These are phyloP conservation scores for Tuber melanosporum DNA, from an alignment of 495 filamentous ascomycete species.

Conservation along the genomic window DNA sequence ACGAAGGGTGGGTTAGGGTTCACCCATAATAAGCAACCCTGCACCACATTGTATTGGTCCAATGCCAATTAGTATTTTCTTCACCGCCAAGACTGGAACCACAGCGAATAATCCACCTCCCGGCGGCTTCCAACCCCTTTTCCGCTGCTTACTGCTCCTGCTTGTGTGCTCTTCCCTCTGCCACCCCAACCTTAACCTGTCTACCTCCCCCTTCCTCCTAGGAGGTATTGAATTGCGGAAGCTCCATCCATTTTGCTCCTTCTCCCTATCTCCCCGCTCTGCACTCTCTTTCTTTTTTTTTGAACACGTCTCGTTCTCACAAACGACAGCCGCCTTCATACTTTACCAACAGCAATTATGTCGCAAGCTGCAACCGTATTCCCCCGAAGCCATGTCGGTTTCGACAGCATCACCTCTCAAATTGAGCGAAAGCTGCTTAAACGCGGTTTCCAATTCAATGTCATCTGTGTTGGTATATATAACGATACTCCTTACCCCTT, in stretches of 20 bases:
- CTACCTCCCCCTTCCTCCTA: slow-evolving; percentile 5
- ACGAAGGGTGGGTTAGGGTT: slow-evolving; percentile 23
- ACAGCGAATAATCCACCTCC: slow-evolving; percentile 9
- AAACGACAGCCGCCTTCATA: neutral
- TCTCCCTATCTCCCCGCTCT: neutral
- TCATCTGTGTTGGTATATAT: slow-evolving; percentile 95
- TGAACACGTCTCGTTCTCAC: slow-evolving; percentile 20
- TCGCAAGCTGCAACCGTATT: slow-evolving; percentile 59
- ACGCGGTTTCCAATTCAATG: slow-evolving; percentile 99
- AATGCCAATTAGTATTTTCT: slow-evolving; percentile 6
- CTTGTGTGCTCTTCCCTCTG: slow-evolving; percentile 3
- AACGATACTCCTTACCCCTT: neutral
- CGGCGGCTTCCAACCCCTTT: slow-evolving; percentile 24
- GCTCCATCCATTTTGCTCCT: neutral
- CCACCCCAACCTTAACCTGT: slow-evolving; percentile 2
- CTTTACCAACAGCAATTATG: slow-evolving; percentile 43
- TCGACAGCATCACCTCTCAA: slow-evolving; percentile 97
- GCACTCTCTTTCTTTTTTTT: neutral
- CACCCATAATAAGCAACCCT: slow-evolving; percentile 1
- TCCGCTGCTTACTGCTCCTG: slow-evolving; percentile 3
- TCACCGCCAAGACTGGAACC: slow-evolving; percentile 15
- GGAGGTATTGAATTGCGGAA: slow-evolving; percentile 4
- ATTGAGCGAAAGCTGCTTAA: slow-evolving; percentile 99
- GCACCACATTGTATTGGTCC: neutral
- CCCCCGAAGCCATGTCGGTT: slow-evolving; percentile 95